Percentiles rank a stretch among this genome's conserved stretches.
These are phyloP conservation scores for Solanum virginianum DNA, from an alignment of 257 asterid genomes.

Conservation along the genomic window DNA sequence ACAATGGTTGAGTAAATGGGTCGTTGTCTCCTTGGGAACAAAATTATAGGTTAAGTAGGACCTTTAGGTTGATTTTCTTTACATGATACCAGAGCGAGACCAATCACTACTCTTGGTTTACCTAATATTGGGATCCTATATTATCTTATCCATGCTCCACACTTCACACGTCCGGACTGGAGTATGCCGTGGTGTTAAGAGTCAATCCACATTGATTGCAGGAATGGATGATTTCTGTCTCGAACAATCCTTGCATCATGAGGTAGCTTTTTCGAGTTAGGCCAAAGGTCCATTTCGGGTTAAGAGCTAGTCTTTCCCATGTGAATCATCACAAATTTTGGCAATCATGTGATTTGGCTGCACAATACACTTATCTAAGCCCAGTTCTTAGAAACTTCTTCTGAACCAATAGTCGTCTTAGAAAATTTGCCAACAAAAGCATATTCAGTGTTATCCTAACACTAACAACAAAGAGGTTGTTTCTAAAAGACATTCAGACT, in stretches of 20 bases:
- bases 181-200: neutral
- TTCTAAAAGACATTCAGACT: too few relatives aligned
- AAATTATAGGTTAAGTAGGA: neutral
- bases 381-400: neutral
- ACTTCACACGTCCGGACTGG: neutral
- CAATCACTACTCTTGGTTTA: neutral
- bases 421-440: neutral
- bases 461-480: neutral
- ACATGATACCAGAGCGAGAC: neutral
- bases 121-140: neutral
- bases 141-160: neutral
- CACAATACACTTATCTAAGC: neutral
- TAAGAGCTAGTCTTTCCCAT: neutral
- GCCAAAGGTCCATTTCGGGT: neutral
- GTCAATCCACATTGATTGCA: neutral
- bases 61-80: neutral
- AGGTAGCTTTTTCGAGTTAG: neutral
- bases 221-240: neutral
- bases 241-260: neutral
- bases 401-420: neutral
- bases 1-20: neutral
- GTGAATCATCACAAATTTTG: neutral
- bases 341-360: neutral
- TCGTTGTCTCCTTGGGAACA: neutral
- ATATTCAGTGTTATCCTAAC: neutral